Evolutionary conservation across 1,284 basidiomycete species (phyloP).

Genomic region (Rhodotorula sp.): DNA sequence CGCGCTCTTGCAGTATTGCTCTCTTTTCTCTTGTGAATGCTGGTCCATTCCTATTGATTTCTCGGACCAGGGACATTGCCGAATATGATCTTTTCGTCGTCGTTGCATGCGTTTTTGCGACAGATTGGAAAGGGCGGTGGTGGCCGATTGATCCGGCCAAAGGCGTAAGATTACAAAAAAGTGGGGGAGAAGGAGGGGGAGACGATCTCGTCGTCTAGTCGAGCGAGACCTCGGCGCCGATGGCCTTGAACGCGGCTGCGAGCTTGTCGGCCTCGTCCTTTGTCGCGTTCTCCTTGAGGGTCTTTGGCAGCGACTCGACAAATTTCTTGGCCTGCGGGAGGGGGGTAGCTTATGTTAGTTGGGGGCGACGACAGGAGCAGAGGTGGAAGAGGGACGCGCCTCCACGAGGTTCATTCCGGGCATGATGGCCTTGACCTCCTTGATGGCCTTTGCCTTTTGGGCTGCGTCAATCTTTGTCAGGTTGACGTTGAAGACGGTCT

Average conservation of each 20-base stretch:
- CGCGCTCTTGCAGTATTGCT: neutral
- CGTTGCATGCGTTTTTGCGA: neutral
- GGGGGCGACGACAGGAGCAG: neutral
- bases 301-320: conserved; percentile 91
- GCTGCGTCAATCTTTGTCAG: conserved; percentile 86
- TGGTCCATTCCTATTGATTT: neutral
- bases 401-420: conserved; percentile 94
- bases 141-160: neutral
- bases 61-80: too few species aligned
- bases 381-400: conserved; percentile 57
- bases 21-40: neutral
- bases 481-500: conserved; percentile 94
- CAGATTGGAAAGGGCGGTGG: neutral
- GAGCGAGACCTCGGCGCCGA: conserved; percentile 78
- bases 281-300: conserved; percentile 89
- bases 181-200: neutral
- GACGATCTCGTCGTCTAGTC: conserved; percentile 38
- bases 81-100: too few species aligned
- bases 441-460: conserved; percentile 95
- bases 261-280: conserved; percentile 99
- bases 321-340: conserved; percentile 89
- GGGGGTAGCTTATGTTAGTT: neutral
- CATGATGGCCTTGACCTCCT: conserved; percentile 93
- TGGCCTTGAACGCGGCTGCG: conserved; percentile 79
- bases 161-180: neutral